Evolutionary conservation across 495 filamentous ascomycete genomes (phyloP).

Genomic region (Xanthoparmelia taractica): DNA sequence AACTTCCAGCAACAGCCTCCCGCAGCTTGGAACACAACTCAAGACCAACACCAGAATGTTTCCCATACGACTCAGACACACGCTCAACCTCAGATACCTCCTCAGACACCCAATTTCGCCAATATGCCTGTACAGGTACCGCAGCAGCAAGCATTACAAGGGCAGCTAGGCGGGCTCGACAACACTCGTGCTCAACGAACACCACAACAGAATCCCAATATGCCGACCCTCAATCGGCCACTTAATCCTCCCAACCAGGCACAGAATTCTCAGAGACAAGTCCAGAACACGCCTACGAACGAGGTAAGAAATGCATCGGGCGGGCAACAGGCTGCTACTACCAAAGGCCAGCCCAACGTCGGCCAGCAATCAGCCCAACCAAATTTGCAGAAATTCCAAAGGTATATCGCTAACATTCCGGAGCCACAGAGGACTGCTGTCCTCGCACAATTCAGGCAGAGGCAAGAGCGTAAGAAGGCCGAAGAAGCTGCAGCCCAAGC

Average conservation of each 20-base stretch:
- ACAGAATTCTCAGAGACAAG: slow-evolving; percentile 31
- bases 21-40: slow-evolving; percentile 31
- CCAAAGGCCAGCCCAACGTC: slow-evolving; percentile 8
- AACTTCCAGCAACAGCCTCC: slow-evolving; percentile 39
- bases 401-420: slow-evolving; percentile 9
- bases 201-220: slow-evolving; percentile 39
- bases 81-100: slow-evolving; percentile 36
- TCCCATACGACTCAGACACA: slow-evolving; percentile 33
- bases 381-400: slow-evolving; percentile 16
- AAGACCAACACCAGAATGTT: slow-evolving; percentile 36
- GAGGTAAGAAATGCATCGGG: slow-evolving; percentile 1
- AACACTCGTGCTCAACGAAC: slow-evolving; percentile 20
- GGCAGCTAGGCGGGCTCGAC: slow-evolving; percentile 41
- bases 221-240: slow-evolving; percentile 54
- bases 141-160: slow-evolving; percentile 37
- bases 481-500: slow-evolving; percentile 14
- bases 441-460: slow-evolving; percentile 25
- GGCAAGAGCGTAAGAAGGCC: slow-evolving; percentile 23
- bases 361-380: slow-evolving; percentile 34
- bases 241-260: slow-evolving; percentile 41
- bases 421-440: neutral
- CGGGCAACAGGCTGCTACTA: slow-evolving; percentile 1
- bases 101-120: slow-evolving; percentile 15
- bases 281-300: slow-evolving; percentile 23
- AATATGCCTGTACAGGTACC: slow-evolving; percentile 37